Evolutionary conservation across 2,329 filamentous ascomycete species (phyloP), one percentile per base, ranked within the genome.

Genomic region (Diaporthe australafricana): DNA sequence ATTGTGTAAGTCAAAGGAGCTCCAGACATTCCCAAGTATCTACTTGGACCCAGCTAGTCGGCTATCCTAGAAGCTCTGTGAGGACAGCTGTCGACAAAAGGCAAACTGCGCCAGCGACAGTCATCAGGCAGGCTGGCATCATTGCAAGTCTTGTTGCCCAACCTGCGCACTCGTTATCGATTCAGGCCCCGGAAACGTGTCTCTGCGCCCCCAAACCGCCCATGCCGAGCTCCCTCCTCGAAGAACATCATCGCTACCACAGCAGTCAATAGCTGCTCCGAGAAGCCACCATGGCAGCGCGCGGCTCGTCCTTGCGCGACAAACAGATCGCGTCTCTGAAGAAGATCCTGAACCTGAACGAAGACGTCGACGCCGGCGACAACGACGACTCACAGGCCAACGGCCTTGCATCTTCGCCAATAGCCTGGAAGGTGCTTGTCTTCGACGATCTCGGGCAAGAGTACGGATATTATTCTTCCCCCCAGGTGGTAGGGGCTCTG

Each of bases 391-490:
- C 87, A 48, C 84, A 89, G 56, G 85, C 89, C 70, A 92, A 91
- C 78, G 91, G 91, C 65, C 83, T 92, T 12, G 89, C 92, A 27
- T 89, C 92, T 47, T 91, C 92, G n/a, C 92, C 94, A 20, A 93
- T 98, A 68, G 85, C 98, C 84, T 98, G 96, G 96, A 98, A 98
- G 82, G 94, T 98, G 8, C 86, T 99, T 67, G 94, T 99, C 12
- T 98, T 99, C 80, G 97, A 99, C 82, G 91, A 90, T 74, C 68
- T 82, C 25, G 66, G 72, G 12, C 67, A 70, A 27, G 57, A 74
- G 72, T 73, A 73, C 56, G 72, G 42, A 48, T 35, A 14, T 14
- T 55, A 27, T 27, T 25, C 17, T 30, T 32, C 35, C 27, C n/a
- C 32, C 9, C 50, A n/a, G 9, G 17, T 14, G 32, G 4, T n/a